phyloP scores from a whole-genome alignment of 2,329 filamentous ascomycete genomes.

The Penicillium glabrum region DNA sequence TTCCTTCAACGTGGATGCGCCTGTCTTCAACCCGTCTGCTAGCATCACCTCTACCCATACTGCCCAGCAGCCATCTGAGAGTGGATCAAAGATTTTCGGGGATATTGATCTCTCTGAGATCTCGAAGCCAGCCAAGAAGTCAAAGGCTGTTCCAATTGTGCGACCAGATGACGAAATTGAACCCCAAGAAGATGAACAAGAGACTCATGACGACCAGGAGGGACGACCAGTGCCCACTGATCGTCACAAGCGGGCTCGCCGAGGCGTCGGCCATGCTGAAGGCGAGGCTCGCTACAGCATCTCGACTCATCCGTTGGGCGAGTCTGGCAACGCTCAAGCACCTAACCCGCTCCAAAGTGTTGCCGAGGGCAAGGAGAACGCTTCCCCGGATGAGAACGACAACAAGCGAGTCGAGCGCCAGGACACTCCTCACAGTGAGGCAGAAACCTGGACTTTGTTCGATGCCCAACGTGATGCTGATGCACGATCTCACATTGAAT shows the following conservation, averaged over 20 bases:
- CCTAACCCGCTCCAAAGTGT: conserved; percentile 24
- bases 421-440: conserved; percentile 36
- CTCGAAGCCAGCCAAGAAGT: conserved; percentile 66
- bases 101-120: conserved; percentile 65
- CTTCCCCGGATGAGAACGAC: conserved; percentile 41
- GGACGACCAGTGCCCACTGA: conserved; percentile 65
- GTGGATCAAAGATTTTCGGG: conserved; percentile 60
- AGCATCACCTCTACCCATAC: conserved; percentile 28
- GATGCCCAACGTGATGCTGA: conserved; percentile 55
- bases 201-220: conserved; percentile 55
- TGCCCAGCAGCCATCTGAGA: conserved; percentile 19
- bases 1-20: conserved; percentile 74
- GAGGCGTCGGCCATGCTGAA: conserved; percentile 65
- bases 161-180: conserved; percentile 58
- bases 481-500: conserved; percentile 53
- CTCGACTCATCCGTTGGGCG: conserved; percentile 38
- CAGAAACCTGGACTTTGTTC: conserved; percentile 59
- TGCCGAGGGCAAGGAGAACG: conserved; percentile 40
- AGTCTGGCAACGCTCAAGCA: conserved; percentile 30
- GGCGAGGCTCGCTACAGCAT: conserved; percentile 72
- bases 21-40: conserved; percentile 67
- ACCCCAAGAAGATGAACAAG: conserved; percentile 33
- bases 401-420: conserved; percentile 35
- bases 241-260: conserved; percentile 73
- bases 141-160: conserved; percentile 81